Evolutionary conservation across 805 yeast genomes (phyloP).

Genomic region (Candida qinlingensis): DNA sequence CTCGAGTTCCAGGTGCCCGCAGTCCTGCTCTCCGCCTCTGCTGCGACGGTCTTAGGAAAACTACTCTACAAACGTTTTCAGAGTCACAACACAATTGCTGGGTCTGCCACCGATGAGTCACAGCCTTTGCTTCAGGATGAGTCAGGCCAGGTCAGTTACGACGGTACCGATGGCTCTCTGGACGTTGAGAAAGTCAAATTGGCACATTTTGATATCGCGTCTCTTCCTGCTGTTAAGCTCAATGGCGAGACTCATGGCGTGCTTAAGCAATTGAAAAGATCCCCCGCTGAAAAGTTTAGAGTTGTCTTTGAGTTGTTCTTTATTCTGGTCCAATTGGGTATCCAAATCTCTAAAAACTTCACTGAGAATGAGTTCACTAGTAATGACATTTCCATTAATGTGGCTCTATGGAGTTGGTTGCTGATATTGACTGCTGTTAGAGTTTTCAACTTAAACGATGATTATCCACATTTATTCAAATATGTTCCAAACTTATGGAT

Average conservation of each 20-base stretch:
- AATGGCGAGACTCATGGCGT: constrained; percentile 63
- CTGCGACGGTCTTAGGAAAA: constrained; percentile 11
- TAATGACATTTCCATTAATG: constrained; percentile 14
- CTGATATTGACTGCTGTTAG: constrained; percentile 27
- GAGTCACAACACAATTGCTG: not conserved
- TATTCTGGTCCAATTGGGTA: constrained; percentile 36
- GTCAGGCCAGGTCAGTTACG: constrained; percentile 3
- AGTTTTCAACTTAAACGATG: constrained; percentile 30
- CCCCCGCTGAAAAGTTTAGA: constrained; percentile 46
- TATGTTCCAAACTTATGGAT: constrained; percentile 57
- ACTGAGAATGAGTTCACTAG: constrained; percentile 15
- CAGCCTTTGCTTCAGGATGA: constrained; percentile 13
- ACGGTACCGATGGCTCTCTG: not conserved
- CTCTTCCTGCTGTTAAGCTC: constrained; percentile 44
- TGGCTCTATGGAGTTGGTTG: constrained; percentile 29
- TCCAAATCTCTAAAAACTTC: constrained; percentile 28
- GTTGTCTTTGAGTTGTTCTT: constrained; percentile 44
- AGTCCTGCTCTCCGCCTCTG: constrained; percentile 25
- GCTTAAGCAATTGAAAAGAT: constrained; percentile 42
- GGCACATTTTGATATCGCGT: constrained; percentile 58
- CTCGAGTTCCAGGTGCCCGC: constrained; percentile 35
- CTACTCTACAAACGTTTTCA: not conserved
- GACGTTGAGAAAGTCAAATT: constrained; percentile 35
- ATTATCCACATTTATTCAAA: constrained; percentile 18
- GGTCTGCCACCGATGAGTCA: constrained; percentile 7